A percentile compares a stretch with the other conserved stretches of the same genome.
These are phyloP conservation scores for Naumovozyma castellii DNA, from an alignment of 805 yeast species.

Conservation along the genomic window DNA sequence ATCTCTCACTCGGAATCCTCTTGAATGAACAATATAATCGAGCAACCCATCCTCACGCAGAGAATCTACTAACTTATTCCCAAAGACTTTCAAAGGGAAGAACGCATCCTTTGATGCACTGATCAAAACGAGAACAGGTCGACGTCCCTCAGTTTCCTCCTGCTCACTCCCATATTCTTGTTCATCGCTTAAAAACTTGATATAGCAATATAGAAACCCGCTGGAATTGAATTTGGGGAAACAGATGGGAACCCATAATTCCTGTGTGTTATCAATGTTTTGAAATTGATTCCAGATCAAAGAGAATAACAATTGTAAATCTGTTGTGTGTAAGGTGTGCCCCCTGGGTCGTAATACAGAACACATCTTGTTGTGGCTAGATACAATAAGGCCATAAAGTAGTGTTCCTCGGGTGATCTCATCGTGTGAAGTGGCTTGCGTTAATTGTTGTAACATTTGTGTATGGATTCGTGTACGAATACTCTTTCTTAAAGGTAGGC, in stretches of 20 bases:
- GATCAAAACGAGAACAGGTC: constrained; percentile 37
- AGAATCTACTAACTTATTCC: constrained; percentile 40
- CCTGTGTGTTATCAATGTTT: constrained; percentile 38
- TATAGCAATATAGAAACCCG: constrained; percentile 80
- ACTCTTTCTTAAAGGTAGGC: constrained; percentile 48
- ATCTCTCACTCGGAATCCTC: constrained; percentile 35
- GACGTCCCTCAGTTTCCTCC: constrained; percentile 1
- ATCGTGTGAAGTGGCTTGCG: constrained; percentile 1
- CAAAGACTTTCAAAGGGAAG: constrained; percentile 58
- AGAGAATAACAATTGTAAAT: constrained; percentile 63
- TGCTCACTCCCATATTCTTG: not conserved
- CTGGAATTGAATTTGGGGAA: constrained; percentile 80
- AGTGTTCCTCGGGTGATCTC: constrained; percentile 40
- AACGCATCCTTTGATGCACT: constrained; percentile 64
- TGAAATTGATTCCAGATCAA: constrained; percentile 46
- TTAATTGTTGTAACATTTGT: constrained; percentile 9
- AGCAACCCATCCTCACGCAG: constrained; percentile 32
- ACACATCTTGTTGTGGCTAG: constrained; percentile 50
- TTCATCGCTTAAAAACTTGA: constrained; percentile 43
- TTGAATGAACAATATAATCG: constrained; percentile 31
- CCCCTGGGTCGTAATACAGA: constrained; percentile 65
- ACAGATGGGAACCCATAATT: constrained; percentile 90
- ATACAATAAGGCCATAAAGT: constrained; percentile 66
- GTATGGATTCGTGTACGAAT: constrained; percentile 43
- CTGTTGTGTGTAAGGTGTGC: constrained; percentile 75